Base-by-base conservation (phyloP, 2,329 filamentous ascomycete genomes). In the Rosellinia necatrix region DNA sequence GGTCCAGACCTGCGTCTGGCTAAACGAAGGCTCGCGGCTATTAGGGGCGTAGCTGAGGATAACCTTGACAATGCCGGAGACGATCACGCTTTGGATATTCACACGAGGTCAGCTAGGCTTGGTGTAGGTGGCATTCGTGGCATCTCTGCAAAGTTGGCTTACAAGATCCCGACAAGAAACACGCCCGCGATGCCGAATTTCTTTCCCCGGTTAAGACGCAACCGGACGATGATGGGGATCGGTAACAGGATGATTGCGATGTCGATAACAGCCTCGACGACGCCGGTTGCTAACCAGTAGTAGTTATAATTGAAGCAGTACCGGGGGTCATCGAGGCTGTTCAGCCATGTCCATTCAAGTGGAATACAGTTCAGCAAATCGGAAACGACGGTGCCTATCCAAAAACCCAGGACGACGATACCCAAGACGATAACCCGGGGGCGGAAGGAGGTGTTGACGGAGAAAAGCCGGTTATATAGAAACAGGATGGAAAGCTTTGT, bases 401-500 rank as follows among this genome's bases (percentile, higher is more conserved):
- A 66, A 46, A 63, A 67, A 4, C 49, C 19, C 1, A 59, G 32
- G 1, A 68, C 61, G 3, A 60, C 9, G 1, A 19, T 24, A 22
- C 40, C 43, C 2, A 61, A 30, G 4, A 46, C 32, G 9, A 43
- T 32, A 1, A 68, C 58, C 25, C 66, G 64, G 1, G 25, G 40
- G 12, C 63, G 62, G 27, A 71, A 69, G 1, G 59, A 41, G 1
- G 4, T 5, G 48, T 55, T 62, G 21, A 63, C 52, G n/a, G 56
- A 63, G 43, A 71, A 72, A 9, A 71, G 60, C 9, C 67, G 61
- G 2, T 61, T 43, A 9, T 73, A 73, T 53, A 74, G 64, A 34
- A 67, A 59, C 5, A 73, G 47, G 17, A 73, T 69, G 1, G 68
- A 70, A 0, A 72, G 48, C 48, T 72, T 72, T 1, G 70, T 67